Evolutionary conservation across 2,329 filamentous ascomycete genomes (phyloP).

Genomic region (Byssochlamys sp.): DNA sequence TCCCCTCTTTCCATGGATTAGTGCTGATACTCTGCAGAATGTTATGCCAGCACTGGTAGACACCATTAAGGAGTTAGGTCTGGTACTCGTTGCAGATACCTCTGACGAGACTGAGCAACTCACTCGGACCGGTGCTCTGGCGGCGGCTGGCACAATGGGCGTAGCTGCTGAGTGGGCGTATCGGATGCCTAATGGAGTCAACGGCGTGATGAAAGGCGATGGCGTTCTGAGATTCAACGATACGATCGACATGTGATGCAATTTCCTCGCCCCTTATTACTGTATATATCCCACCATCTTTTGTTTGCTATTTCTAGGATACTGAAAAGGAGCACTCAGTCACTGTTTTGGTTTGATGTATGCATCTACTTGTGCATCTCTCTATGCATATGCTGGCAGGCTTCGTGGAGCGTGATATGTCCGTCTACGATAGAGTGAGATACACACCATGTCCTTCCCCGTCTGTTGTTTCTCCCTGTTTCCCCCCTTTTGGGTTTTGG

Average conservation of each 20-base stretch:
- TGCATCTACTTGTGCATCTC: background rate
- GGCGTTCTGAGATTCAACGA: slow-evolving; percentile 89
- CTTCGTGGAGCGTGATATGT: background rate
- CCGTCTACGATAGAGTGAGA: background rate
- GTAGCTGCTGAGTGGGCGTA: slow-evolving; percentile 30
- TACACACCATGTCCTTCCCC: background rate
- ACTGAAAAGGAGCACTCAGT: background rate
- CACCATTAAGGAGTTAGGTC: slow-evolving; percentile 84
- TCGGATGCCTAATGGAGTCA: slow-evolving; percentile 67
- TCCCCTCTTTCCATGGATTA: background rate
- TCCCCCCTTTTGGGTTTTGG: background rate
- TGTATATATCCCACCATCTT: background rate
- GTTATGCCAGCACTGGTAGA: slow-evolving; percentile 87
- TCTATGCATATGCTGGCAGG: background rate
- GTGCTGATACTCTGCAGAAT: slow-evolving; percentile 48
- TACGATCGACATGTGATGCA: slow-evolving; percentile 61
- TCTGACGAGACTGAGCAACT: slow-evolving; percentile 46
- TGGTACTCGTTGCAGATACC: slow-evolving; percentile 84
- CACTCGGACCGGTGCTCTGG: slow-evolving; percentile 13
- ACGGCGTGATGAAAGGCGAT: slow-evolving; percentile 74
- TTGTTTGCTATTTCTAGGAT: background rate
- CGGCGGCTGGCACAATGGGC: slow-evolving; percentile 18
- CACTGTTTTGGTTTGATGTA: background rate
- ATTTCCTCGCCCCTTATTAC: slow-evolving; percentile 2
- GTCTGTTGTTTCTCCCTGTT: background rate